Base-by-base conservation (phyloP, 148 eudicot genomes). In the Rheum nobile region DNA sequence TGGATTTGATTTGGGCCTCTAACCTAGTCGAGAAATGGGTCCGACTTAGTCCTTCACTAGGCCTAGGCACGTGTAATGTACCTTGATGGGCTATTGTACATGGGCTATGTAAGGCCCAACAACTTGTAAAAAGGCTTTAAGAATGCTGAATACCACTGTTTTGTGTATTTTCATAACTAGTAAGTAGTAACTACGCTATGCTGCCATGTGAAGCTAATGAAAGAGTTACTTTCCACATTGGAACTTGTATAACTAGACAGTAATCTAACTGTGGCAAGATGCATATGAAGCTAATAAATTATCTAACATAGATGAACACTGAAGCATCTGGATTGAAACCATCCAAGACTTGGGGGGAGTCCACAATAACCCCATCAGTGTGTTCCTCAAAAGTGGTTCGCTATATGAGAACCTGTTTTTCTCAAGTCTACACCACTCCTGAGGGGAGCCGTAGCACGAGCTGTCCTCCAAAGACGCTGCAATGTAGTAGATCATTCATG, bases 381-480 rank as follows among this genome's bases (percentile, higher is more conserved):
- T 26, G 16, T 28, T 57, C 67, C 34, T 24, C 67, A 57, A 57
- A 57, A 28, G 32, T 28, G 67, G 22, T 65, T 32, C 32, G 37
- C 67, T 5, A 34, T 6, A 32, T 13, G 8, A 4, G n/a, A 65
- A 17, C 70, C 70, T 31, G 39, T 31, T 31, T 65, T 65, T 16
- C 31, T 8, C 5, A 38, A 41, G 14, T 39, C 19, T 39, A 71
- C 72, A 38, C 72, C 31, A 70, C 72, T 42, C 72, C 47, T 21
- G 72, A 39, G 8, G 72, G 72, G 29, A 70, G 72, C 48, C 72
- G 72, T 70, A 70, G 46, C 47, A 70, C 48, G 21, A 70, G 72
- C 46, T 70, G 50, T 71, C 73, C 73, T 38, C 73, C 73, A 41
- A 71, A 71, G n/a, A 71, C 31, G 10, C 73, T 71, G 73, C 73